These are phyloP conservation scores for Orobanche coerulescens DNA, from an alignment of 257 asterid species.

Conservation along the genomic window DNA sequence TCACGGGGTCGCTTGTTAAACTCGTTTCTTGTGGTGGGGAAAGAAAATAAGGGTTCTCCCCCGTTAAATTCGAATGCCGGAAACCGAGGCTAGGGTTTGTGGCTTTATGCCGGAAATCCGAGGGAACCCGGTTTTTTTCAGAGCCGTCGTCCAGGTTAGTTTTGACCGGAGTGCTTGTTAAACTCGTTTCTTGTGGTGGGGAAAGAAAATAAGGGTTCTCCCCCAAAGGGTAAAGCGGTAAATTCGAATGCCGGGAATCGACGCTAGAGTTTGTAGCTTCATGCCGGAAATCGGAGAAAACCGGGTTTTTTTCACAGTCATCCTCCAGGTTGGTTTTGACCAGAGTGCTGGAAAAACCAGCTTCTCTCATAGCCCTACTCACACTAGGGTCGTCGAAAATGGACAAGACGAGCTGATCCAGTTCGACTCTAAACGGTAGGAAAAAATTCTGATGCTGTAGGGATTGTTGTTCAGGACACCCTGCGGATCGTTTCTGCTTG, in stretches of 20 bases:
- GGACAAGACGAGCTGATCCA: conserved; percentile 69
- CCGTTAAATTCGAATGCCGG: too few relatives aligned
- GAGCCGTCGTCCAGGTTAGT: too few relatives aligned
- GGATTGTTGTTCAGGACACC: conserved; percentile 80
- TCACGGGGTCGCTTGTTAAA: background rate
- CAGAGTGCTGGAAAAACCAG: conserved; percentile 82
- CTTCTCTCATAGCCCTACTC: conserved; percentile 88
- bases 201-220: conserved; percentile 26
- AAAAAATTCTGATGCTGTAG: conserved; percentile 51
- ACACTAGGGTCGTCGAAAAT: conserved; percentile 88
- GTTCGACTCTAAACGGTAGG: conserved; percentile 69
- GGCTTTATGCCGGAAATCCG: background rate
- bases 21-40: conserved; percentile 28
- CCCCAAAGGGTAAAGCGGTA: too few relatives aligned
- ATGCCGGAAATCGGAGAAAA: too few relatives aligned
- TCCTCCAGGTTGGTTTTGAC: conserved; percentile 41
- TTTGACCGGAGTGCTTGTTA: background rate
- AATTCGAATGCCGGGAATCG: background rate
- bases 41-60: conserved; percentile 26
- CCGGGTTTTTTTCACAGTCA: background rate
- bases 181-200: conserved; percentile 25
- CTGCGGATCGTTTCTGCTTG: conserved; percentile 60
- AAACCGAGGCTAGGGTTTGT: too few relatives aligned
- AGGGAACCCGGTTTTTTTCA: too few relatives aligned
- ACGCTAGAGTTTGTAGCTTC: too few relatives aligned